Evolutionary conservation across 1,284 basidiomycete genomes (phyloP), one percentile per base, ranked within the genome.

Genomic region (Heliocybe sulcata): DNA sequence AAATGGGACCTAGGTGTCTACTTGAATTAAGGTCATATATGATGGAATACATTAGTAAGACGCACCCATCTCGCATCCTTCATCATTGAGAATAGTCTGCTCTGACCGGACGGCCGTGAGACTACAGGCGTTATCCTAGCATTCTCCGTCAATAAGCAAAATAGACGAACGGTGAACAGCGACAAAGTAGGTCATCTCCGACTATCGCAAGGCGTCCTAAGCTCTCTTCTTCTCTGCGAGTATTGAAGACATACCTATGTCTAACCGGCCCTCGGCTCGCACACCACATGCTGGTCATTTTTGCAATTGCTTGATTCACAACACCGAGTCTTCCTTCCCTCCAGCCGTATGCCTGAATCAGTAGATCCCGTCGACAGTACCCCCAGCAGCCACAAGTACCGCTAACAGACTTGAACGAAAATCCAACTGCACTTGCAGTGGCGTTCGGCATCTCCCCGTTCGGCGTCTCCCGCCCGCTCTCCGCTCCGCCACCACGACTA

Each of bases 1-100:
- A 20, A 20, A 42, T 16, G 6, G 19, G 38, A 42, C 38, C 38
- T 42, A 20, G 38, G 19, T 4, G 16, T 42, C 38, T 42, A 42
- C 38, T 42, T 42, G 38, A 42, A 42, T 42, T 42, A 42, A 42
- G 38, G 38, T 42, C 38, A 42, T 42, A 42, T 42, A 20, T n/a
- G 38, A n/a, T 42, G 16, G 8, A 4, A n/a, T 3, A 20, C 3
- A n/a, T n/a, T 9, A 16, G 6, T 20, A 3, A 6, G n/a, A 20
- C 38, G 16, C 19, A 42, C 38, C 38, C 29, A 31, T 31, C 19
- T 42, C 16, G 38, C 6, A 16, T 8, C 38, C 38, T 20, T 6
- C 8, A 20, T 16, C 19, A 16, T n/a, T 16, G 38, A 42, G 38
- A 42, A 42, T 42, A 42, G 38, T 42, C 38, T 6, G n/a, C 38